These are phyloP conservation scores for Haematococcus sp. DNA, from an alignment of 139 green algal genomes.

Conservation along the genomic window DNA sequence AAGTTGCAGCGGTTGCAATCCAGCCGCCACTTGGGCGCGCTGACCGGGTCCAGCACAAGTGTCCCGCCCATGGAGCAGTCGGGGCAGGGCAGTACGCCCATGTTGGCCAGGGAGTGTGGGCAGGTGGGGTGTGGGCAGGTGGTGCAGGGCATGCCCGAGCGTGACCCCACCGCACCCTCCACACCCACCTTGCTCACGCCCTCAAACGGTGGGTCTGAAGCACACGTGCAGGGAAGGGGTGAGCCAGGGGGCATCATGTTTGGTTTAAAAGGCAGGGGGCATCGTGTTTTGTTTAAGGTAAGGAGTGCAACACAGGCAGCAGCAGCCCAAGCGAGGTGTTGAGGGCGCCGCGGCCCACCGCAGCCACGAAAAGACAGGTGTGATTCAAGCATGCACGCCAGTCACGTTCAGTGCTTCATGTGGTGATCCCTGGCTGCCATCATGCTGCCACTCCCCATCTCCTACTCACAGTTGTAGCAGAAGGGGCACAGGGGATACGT, in stretches of 20 bases:
- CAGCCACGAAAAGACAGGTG: too few species aligned
- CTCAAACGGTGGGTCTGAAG: slow-evolving; percentile 77
- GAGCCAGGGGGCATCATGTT: too few species aligned
- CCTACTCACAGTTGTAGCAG: slow-evolving; percentile 71
- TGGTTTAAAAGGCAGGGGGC: too few species aligned
- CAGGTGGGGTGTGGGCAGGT: slow-evolving; percentile 77
- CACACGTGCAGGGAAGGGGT: background rate
- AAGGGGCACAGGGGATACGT: slow-evolving; percentile 83
- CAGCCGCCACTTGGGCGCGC: slow-evolving; percentile 71
- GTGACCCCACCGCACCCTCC: slow-evolving; percentile 33
- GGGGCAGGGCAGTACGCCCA: slow-evolving; percentile 51
- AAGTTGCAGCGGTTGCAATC: slow-evolving; percentile 85
- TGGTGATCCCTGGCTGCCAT: too few species aligned
- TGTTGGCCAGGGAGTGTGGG: slow-evolving; percentile 50
- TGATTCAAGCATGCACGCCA: too few species aligned
- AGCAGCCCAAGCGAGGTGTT: too few species aligned
- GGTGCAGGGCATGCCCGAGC: slow-evolving; percentile 78
- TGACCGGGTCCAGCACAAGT: slow-evolving; percentile 82
- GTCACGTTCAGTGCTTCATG: too few species aligned
- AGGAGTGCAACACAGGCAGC: too few species aligned
- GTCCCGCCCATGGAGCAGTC: slow-evolving; percentile 32
- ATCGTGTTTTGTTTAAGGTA: background rate
- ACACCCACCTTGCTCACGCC: slow-evolving; percentile 39
- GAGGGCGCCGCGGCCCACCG: too few species aligned
- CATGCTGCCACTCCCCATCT: too few species aligned